phyloP scores from a whole-genome alignment of 1,284 basidiomycete genomes.

The Fomitiporia mediterranea region DNA sequence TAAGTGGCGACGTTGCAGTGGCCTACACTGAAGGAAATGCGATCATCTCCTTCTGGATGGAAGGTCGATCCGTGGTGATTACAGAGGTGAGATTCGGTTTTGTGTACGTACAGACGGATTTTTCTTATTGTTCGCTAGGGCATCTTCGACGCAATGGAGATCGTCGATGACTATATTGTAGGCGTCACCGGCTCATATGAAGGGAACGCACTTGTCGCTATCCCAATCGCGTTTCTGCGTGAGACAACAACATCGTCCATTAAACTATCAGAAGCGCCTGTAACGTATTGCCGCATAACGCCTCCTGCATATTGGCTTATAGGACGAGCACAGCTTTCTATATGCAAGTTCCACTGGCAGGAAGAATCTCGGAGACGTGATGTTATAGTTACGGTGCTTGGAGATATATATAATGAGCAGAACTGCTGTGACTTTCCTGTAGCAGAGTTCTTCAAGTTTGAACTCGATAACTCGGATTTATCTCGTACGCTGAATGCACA shows the following conservation, averaged over 20 bases:
- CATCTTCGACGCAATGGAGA: slow-evolving; percentile 5
- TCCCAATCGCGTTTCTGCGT: background rate
- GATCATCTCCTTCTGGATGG: slow-evolving; percentile 4
- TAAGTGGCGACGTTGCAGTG: slow-evolving; percentile 5
- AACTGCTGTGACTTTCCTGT: slow-evolving; percentile 2
- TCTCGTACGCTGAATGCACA: background rate
- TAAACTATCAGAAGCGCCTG: background rate
- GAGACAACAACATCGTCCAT: background rate
- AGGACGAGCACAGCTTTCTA: slow-evolving; percentile 10
- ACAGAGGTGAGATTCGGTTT: slow-evolving; percentile 4
- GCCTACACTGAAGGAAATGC: slow-evolving; percentile 11
- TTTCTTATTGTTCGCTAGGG: background rate
- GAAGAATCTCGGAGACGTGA: background rate
- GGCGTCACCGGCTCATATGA: background rate
- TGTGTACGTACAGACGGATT: no score
- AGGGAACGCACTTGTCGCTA: background rate
- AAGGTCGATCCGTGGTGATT: slow-evolving; percentile 1
- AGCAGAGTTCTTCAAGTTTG: background rate
- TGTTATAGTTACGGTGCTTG: slow-evolving; percentile 6
- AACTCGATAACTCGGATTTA: background rate
- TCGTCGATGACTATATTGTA: slow-evolving; percentile 10
- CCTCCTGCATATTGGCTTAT: background rate
- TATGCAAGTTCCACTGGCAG: slow-evolving; percentile 10
- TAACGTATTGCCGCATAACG: background rate
- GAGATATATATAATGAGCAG: slow-evolving; percentile 9